phyloP scores from a whole-genome alignment of 345 rosid species.

The Linum tenue region DNA sequence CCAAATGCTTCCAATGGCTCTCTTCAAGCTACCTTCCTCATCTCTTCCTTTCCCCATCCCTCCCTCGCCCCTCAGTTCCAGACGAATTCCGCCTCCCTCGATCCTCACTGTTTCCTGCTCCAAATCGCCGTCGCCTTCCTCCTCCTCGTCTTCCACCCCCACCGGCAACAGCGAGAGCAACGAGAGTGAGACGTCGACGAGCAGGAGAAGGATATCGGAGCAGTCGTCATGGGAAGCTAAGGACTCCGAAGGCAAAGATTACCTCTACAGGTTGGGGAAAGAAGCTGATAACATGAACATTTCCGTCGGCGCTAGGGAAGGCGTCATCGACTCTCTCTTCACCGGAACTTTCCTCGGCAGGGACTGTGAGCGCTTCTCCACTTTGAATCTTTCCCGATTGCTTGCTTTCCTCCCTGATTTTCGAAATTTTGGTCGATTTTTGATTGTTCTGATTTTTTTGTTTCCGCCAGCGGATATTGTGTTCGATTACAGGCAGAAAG shows the following conservation, averaged over 20 bases:
- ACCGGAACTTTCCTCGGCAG: constrained; percentile 75
- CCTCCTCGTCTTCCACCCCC: constrained; percentile 9
- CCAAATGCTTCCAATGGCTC: constrained; percentile 20
- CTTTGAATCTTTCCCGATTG: background rate
- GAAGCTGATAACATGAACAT: constrained; percentile 84
- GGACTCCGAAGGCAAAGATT: constrained; percentile 67
- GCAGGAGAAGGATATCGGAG: constrained; percentile 43
- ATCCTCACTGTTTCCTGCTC: constrained; percentile 28
- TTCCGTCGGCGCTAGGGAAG: constrained; percentile 76
- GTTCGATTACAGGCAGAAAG: constrained; percentile 91
- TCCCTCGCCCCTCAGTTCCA: constrained; percentile 5
- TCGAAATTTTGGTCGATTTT: background rate
- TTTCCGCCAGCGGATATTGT: constrained; percentile 65
- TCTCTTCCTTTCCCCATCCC: constrained; percentile 13
- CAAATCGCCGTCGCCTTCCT: constrained; percentile 3
- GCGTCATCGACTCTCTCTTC: constrained; percentile 73
- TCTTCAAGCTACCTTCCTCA: constrained; percentile 20
- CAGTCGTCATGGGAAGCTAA: constrained; percentile 92
- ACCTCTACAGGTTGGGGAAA: constrained; percentile 71
- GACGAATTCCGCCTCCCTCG: constrained; percentile 11
- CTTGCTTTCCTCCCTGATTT: background rate
- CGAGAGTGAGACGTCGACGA: constrained; percentile 10
- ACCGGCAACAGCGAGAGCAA: constrained; percentile 9
- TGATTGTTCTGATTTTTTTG: background rate
- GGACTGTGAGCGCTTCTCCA: constrained; percentile 42